A percentile compares a stretch with the other conserved stretches of the same genome.
Evolutionary conservation across 108 stramenopile genomes (phyloP).

Genomic region (Skeletonema grethae): DNA sequence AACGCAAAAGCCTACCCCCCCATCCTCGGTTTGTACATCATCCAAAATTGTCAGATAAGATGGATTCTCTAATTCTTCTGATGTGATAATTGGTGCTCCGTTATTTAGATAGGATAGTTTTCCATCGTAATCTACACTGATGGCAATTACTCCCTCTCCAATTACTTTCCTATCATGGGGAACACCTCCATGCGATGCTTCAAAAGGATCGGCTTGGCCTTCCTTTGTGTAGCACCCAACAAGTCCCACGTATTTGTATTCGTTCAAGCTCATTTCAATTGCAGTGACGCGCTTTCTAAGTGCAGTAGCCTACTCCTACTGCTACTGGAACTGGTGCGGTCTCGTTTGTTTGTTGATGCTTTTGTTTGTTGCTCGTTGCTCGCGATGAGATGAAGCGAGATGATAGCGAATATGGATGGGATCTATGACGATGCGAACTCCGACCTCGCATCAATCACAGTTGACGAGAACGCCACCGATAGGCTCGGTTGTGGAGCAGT

Average conservation of each 20-base stretch:
- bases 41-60: constrained; percentile 35
- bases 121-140: constrained; percentile 25
- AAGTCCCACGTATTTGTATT: constrained; percentile 35
- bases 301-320: no score
- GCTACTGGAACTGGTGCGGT: no score
- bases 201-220: constrained; percentile 50
- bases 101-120: constrained; percentile 23
- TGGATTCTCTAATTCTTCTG: constrained; percentile 34
- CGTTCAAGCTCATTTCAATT: background rate
- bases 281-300: background rate
- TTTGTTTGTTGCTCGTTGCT: no score
- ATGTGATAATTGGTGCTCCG: constrained; percentile 33
- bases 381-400: no score
- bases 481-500: no score
- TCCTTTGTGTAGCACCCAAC: constrained; percentile 44
- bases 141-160: constrained; percentile 34
- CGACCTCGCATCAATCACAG: no score
- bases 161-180: constrained; percentile 40
- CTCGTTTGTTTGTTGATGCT: no score
- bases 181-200: constrained; percentile 34
- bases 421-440: no score
- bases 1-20: constrained; percentile 21
- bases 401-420: no score
- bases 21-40: background rate
- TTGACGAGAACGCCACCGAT: no score